Conservation (phyloP, 805 yeast genomes). For the Zygotorulaspora sp. region DNA sequence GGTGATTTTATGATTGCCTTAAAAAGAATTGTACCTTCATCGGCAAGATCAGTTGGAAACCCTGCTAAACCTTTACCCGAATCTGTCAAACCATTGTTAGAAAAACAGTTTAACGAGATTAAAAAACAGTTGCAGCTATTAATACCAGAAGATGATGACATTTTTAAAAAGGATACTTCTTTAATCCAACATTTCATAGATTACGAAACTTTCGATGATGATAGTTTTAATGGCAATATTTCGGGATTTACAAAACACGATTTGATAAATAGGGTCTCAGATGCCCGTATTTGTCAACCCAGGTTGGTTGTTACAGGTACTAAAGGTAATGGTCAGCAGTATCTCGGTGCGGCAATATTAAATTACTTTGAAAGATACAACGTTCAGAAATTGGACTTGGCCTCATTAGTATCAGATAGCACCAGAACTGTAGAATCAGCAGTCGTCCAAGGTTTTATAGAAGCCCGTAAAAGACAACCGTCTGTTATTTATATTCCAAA, state of each 20-base stretch:
- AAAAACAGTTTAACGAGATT: slow-evolving; percentile 45
- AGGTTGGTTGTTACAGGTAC: slow-evolving; percentile 69
- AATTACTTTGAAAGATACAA: slow-evolving; percentile 85
- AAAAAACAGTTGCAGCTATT: slow-evolving; percentile 47
- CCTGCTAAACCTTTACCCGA: slow-evolving; percentile 77
- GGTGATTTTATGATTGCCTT: slow-evolving; percentile 83
- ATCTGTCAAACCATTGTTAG: slow-evolving; percentile 59
- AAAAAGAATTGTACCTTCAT: slow-evolving; percentile 85
- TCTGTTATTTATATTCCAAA: slow-evolving; percentile 80
- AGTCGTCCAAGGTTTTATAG: slow-evolving; percentile 76
- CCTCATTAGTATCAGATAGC: slow-evolving; percentile 70
- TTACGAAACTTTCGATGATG: slow-evolving; percentile 30
- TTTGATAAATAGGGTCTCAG: slow-evolving; percentile 44
- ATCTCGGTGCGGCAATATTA: slow-evolving; percentile 74
- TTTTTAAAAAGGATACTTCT: slow-evolving; percentile 23
- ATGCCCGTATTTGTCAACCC: slow-evolving; percentile 74
- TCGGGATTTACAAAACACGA: slow-evolving; percentile 70
- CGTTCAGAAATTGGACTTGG: slow-evolving; percentile 79
- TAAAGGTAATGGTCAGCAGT: slow-evolving; percentile 81
- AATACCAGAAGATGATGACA: slow-evolving; percentile 47
- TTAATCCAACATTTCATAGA: slow-evolving; percentile 34
- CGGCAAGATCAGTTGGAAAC: slow-evolving; percentile 76
- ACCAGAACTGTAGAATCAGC: slow-evolving; percentile 78
- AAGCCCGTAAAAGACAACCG: slow-evolving; percentile 86
- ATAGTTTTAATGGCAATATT: slow-evolving; percentile 39